Base-by-base conservation (phyloP, 2,329 filamentous ascomycete species). In the Epicoccum nigrum region DNA sequence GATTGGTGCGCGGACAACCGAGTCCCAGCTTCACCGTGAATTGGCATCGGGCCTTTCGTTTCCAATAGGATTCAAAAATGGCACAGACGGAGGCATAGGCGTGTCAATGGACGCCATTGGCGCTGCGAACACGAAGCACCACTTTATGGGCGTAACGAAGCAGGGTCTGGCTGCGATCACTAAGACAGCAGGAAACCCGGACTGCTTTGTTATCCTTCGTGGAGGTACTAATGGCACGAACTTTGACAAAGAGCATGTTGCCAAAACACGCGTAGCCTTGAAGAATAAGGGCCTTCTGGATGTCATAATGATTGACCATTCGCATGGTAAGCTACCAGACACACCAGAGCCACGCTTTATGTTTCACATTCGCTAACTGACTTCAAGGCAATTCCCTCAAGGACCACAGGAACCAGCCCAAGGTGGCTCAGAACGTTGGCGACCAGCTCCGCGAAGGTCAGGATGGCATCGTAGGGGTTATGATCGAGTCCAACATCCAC, bases 11-110 rank as follows among this genome's bases (percentile, higher is more conserved):
- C 86, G 94, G 62, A 99, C 94, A 34, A 99, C 94, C 40, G 94
- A 99, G 79, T 94, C 89, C 48, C 94, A 99, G 79, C 82, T 97
- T 60, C 94, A 99, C 79, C 88, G 94, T 59, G 94, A 99, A 79
- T 85, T 99, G 57, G 94, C 94, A 4, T 95, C 90, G 20, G 94
- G 94, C 64, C 83, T 97, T 46, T 96, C 90, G 51, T 97, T 97
- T 87, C 94, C 94, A 17, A 92, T 99, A 62, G 94, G 94, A 53
- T 99, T 97, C 88, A 99, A 99, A 86, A 99, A 99, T 77, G 94
- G 94, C 56, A 99, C 94, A 17, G 94, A 99, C 69, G 94, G 94
- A 32, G 91, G 88, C 64, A 80, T 99, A 48, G 86, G 85, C 20
- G 92, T 97, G 16, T 92, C 93, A 15, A 94, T 97, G 65, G 94